Conservation (phyloP, 2,329 filamentous ascomycete genomes). For the Fusarium sp. region DNA sequence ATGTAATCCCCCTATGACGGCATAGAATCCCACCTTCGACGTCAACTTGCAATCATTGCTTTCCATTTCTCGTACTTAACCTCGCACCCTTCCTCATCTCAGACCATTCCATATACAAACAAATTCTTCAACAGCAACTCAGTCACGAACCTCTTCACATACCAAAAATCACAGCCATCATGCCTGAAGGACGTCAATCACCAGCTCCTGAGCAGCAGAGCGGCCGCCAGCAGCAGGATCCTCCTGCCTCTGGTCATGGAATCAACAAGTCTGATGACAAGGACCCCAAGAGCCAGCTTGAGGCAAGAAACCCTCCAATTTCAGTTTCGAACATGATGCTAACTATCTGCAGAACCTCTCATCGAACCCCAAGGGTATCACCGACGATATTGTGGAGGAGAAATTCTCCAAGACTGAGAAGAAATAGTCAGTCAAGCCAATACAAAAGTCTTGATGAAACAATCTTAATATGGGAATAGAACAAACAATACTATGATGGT, state of each 20-base stretch:
- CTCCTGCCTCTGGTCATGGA: slow-evolving; percentile 66
- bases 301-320: slow-evolving; percentile 49
- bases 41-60: slow-evolving; percentile 38
- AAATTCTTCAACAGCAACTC: background rate
- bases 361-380: slow-evolving; percentile 72
- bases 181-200: slow-evolving; percentile 82
- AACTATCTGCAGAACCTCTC: slow-evolving; percentile 55
- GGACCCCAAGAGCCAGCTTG: slow-evolving; percentile 60
- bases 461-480: background rate
- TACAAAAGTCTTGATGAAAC: background rate
- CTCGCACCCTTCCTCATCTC: background rate
- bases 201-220: slow-evolving; percentile 76
- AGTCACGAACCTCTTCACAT: background rate
- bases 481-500: background rate
- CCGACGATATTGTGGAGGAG: slow-evolving; percentile 68
- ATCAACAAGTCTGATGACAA: slow-evolving; percentile 60
- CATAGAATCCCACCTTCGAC: slow-evolving; percentile 36
- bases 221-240: slow-evolving; percentile 69
- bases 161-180: slow-evolving; percentile 52
- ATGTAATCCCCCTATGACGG: slow-evolving; percentile 44
- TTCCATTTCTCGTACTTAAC: slow-evolving; percentile 15
- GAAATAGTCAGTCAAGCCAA: slow-evolving; percentile 9
- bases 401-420: slow-evolving; percentile 65
- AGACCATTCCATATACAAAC: background rate
- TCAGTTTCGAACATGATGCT: background rate